Percentiles rank a stretch among this genome's conserved stretches.
These are phyloP conservation scores for Heterobasidion occidentale DNA, from an alignment of 1,284 basidiomycete genomes.

Conservation along the genomic window DNA sequence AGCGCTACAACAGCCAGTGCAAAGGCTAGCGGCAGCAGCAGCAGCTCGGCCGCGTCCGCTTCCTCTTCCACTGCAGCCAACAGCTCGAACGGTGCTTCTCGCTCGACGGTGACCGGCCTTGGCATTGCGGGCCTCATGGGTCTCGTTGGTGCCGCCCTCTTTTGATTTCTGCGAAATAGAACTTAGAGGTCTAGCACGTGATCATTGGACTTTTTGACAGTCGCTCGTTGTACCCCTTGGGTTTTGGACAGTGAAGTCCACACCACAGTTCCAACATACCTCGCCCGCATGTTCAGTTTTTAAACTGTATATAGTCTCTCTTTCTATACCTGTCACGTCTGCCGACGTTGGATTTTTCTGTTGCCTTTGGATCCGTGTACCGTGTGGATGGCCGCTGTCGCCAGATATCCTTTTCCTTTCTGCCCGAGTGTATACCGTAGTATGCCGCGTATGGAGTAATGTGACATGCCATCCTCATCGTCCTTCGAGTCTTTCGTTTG, in stretches of 20 bases:
- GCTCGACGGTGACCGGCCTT: constrained; percentile 22
- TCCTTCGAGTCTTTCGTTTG: background rate
- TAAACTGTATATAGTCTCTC: background rate
- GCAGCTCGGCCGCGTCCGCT: constrained; percentile 11
- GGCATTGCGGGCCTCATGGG: constrained; percentile 39
- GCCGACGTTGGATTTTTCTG: background rate
- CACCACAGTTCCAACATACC: background rate
- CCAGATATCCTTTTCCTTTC: background rate
- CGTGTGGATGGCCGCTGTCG: background rate
- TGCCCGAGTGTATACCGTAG: background rate
- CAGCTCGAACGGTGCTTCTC: constrained; percentile 9
- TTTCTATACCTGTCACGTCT: background rate
- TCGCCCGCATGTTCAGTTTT: background rate
- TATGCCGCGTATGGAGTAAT: background rate
- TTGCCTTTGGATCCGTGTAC: background rate
- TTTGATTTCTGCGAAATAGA: constrained; percentile 19
- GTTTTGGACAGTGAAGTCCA: background rate
- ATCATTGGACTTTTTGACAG: background rate
- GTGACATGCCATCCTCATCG: background rate
- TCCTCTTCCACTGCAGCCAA: background rate
- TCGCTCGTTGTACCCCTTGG: background rate
- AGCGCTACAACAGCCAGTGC: background rate
- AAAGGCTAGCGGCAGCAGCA: background rate
- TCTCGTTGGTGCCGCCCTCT: constrained; percentile 37
- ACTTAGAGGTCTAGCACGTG: background rate